Percentiles rank a stretch among this genome's conserved stretches.
phyloP scores from a whole-genome alignment of 768 basidiomycete genomes.

The Suillus discolor region DNA sequence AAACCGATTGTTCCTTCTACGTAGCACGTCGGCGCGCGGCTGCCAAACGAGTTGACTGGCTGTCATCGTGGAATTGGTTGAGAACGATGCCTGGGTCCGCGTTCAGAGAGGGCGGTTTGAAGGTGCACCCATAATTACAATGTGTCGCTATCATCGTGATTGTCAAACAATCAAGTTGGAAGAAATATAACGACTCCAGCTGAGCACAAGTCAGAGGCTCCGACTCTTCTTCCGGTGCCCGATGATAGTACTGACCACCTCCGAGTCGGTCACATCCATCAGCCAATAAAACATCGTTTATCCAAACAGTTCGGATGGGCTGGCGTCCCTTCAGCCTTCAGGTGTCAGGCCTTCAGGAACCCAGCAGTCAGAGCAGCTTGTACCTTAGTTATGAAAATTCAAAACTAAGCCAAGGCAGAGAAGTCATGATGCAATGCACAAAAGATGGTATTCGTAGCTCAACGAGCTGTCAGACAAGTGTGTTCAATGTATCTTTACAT shows the following conservation, averaged over 20 bases:
- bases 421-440: background rate
- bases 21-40: background rate
- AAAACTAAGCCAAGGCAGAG: background rate
- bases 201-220: background rate
- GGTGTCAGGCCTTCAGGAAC: no score
- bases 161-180: background rate
- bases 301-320: background rate
- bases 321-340: background rate
- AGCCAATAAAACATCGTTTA: no score
- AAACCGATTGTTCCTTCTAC: background rate
- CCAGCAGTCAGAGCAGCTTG: no score
- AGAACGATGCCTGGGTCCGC: background rate
- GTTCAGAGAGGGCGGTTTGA: background rate
- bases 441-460: conserved; percentile 14
- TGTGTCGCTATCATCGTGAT: background rate
- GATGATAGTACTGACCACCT: background rate
- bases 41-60: background rate
- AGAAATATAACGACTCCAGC: background rate
- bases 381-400: no score
- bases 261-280: no score
- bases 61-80: background rate
- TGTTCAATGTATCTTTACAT: conserved; percentile 29
- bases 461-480: conserved; percentile 15
- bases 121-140: no score
- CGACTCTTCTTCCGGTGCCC: background rate